phyloP scores from a whole-genome alignment of 306 rosid genomes.

The Astragalus glycyphyllos region DNA sequence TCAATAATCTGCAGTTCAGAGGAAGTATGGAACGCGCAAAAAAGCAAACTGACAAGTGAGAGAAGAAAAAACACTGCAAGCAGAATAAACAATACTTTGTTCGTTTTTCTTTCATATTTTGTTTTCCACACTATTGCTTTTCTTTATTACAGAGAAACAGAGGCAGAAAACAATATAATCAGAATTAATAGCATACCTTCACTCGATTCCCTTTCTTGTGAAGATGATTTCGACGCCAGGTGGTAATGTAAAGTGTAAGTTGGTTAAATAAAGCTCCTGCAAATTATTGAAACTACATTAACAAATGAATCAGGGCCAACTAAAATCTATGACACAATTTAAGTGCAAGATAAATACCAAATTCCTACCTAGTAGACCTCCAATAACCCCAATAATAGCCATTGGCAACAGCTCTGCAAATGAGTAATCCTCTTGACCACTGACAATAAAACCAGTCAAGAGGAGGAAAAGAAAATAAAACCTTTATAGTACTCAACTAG shows the following conservation, averaged over 20 bases:
- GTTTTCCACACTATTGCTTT: slow-evolving; percentile 27
- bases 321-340: slow-evolving; percentile 20
- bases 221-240: slow-evolving; percentile 88
- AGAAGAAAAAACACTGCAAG: slow-evolving; percentile 30
- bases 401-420: slow-evolving; percentile 91
- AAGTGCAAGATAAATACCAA: slow-evolving; percentile 6
- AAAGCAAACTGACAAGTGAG: slow-evolving; percentile 21
- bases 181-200: slow-evolving; percentile 60
- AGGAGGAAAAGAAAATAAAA: slow-evolving; percentile 45
- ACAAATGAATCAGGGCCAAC: slow-evolving; percentile 21
- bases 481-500: slow-evolving; percentile 33
- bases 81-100: slow-evolving; percentile 25
- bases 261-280: slow-evolving; percentile 96
- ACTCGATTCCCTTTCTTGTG: slow-evolving; percentile 94
- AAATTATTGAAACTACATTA: slow-evolving; percentile 38
- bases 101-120: slow-evolving; percentile 27
- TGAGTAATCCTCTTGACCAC: slow-evolving; percentile 99
- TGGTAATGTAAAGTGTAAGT: slow-evolving; percentile 74
- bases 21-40: slow-evolving; percentile 14
- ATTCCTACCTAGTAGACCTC: slow-evolving; percentile 84
- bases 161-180: slow-evolving; percentile 26
- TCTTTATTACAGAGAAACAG: slow-evolving; percentile 25
- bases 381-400: slow-evolving; percentile 95
- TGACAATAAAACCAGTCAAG: slow-evolving; percentile 56
- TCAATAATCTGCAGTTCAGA: slow-evolving; percentile 75